Percentiles rank a stretch among this genome's conserved stretches.
Evolutionary conservation across 78 protist species (phyloP).

Genomic region (Speleostelium caveatum): DNA sequence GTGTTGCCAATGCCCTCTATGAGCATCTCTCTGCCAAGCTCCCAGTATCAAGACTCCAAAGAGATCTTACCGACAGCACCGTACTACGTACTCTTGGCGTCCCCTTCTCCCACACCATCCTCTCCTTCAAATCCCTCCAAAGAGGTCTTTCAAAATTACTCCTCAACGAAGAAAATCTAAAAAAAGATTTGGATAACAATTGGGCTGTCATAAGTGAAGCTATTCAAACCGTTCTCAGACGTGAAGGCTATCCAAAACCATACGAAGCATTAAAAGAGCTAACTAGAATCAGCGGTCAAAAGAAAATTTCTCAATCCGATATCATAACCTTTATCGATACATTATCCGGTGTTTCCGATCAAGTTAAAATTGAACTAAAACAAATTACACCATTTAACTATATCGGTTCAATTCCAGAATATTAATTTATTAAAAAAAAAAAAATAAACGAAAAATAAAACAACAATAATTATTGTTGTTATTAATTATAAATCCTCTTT

Average conservation of each 20-base stretch:
- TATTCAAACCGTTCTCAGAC: constrained; percentile 90
- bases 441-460: no score
- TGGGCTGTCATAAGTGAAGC: constrained; percentile 94
- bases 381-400: constrained; percentile 83
- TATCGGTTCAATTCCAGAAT: constrained; percentile 80
- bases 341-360: constrained; percentile 67
- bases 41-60: constrained; percentile 92
- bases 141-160: constrained; percentile 89
- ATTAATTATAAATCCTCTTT: no score
- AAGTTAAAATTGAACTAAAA: constrained; percentile 76
- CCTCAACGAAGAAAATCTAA: constrained; percentile 51
- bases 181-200: constrained; percentile 82
- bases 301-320: constrained; percentile 66
- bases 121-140: constrained; percentile 71
- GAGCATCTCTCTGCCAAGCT: constrained; percentile 87
- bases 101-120: constrained; percentile 79
- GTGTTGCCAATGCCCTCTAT: constrained; percentile 93
- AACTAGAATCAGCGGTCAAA: constrained; percentile 76
- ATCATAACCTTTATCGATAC: constrained; percentile 78
- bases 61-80: constrained; percentile 94
- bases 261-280: constrained; percentile 89
- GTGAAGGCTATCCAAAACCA: constrained; percentile 90
- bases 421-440: background rate
- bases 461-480: no score
- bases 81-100: constrained; percentile 90